Base-by-base conservation (phyloP, 106 monocot species). In the Acanthochlamys bracteata region DNA sequence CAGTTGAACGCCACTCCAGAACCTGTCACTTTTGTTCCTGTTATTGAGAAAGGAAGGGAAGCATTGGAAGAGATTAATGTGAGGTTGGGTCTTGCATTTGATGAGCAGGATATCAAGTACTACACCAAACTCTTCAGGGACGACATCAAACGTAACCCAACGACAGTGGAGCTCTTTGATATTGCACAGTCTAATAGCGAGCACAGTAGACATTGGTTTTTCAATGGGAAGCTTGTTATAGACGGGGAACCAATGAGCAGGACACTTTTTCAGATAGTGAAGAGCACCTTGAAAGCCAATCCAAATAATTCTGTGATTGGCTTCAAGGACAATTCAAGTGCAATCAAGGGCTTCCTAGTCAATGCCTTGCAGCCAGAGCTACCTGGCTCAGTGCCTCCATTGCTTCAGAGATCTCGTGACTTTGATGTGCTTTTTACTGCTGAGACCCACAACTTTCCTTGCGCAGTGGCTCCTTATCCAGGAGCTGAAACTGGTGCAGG, bases 391-490 rank as follows among this genome's bases (percentile, higher is more conserved):
- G 42, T 75, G 53, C 88, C 88, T 41, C 71, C 77, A 39, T 65
- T 90, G 20, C 11, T 10, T 55, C 10, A 2, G 19, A 53, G 60
- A 0, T 24, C 23, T 16, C 61, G 72, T 46, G 75, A 84, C 25
- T 64, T 96, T 64, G 96, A 96, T 79, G 51, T 96, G 20, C 55
- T 96, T 42, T 85, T 96, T 60, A 96, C 96, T 13, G 96, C 96
- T 14, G 96, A 96, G 64, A 96, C 90, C 10, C 96, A 96, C 59
- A 96, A 96, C n/a, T 74, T 96, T 96, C 41, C 96, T 91, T 96
- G 96, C 72, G 96, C 96, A 17, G 91, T 96, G 59, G 96, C 96
- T 53, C 96, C 96, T 76, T 96, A 79, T 33, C 96, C 96, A 19
- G 96, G 96, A 42, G 96, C 96, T 0, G 96, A 96, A 70, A 96